Percentiles rank a stretch among this genome's conserved stretches.
Conservation (phyloP, 73 alveolate genomes). For the Symbiodinium pilosum region DNA sequence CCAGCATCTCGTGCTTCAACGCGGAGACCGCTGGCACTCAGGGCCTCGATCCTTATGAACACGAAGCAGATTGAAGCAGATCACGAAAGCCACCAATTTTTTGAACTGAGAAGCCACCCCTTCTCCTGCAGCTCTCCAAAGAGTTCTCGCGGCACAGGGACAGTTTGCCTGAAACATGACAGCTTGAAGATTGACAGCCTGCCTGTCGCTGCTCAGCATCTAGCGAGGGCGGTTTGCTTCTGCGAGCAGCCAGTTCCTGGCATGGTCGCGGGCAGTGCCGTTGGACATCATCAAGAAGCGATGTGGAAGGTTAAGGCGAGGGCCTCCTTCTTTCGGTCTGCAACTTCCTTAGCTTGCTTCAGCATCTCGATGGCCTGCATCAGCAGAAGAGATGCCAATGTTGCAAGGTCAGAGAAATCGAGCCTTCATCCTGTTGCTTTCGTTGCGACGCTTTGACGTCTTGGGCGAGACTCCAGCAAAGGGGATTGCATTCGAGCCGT, state of each 20-base stretch:
- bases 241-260: slow-evolving; percentile 58
- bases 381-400: neutral
- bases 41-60: neutral
- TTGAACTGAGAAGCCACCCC: slow-evolving; percentile 2
- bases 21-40: neutral
- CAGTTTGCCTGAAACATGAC: slow-evolving; percentile 11
- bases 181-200: no score
- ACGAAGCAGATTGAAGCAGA: neutral
- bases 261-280: neutral
- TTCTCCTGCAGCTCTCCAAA: slow-evolving; percentile 53
- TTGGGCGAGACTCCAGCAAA: slow-evolving; percentile 69
- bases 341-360: slow-evolving; percentile 50
- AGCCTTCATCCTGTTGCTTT: slow-evolving; percentile 64
- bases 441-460: slow-evolving; percentile 88
- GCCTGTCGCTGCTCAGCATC: neutral
- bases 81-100: neutral
- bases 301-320: neutral
- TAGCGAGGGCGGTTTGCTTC: neutral
- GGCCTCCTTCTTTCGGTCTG: slow-evolving; percentile 70
- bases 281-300: neutral
- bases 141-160: slow-evolving; percentile 40
- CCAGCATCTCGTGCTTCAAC: neutral
- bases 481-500: slow-evolving; percentile 88
- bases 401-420: neutral
- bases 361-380: slow-evolving; percentile 68